A percentile compares a stretch with the other conserved stretches of the same genome.
phyloP scores from a whole-genome alignment of 176 grass and related monocot species.

The Carex parvula region DNA sequence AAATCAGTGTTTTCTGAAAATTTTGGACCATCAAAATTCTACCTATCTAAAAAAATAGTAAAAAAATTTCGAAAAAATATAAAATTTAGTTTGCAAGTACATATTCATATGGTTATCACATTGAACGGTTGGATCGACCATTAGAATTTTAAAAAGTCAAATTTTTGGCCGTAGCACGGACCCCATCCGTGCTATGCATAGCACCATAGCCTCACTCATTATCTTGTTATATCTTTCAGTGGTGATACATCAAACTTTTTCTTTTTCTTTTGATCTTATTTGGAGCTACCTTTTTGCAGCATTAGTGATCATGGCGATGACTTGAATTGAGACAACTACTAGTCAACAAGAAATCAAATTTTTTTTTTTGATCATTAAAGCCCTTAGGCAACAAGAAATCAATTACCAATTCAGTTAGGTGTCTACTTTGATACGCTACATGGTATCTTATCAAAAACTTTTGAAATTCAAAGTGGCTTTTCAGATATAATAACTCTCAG shows the following conservation, averaged over 20 bases:
- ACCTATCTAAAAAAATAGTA: too few species aligned
- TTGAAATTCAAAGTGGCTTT: not conserved
- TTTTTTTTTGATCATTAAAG: too few species aligned
- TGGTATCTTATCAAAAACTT: not conserved
- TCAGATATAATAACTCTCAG: not conserved
- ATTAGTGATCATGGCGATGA: not conserved
- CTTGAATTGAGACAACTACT: not conserved
- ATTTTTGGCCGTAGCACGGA: too few species aligned
- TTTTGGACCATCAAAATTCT: too few species aligned
- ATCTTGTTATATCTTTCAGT: not conserved
- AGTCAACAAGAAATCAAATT: conserved; percentile 1
- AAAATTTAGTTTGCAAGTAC: too few species aligned
- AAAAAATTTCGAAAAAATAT: too few species aligned
- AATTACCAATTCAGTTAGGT: not conserved
- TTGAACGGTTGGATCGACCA: too few species aligned
- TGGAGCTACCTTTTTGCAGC: not conserved
- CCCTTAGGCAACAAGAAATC: not conserved
- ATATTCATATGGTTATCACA: too few species aligned
- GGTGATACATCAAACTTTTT: not conserved
- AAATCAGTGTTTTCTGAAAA: too few species aligned
- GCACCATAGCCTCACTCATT: too few species aligned
- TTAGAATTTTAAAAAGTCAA: too few species aligned
- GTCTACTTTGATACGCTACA: not conserved
- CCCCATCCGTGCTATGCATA: too few species aligned
- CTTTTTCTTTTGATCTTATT: not conserved